phyloP scores from a whole-genome alignment of 2,329 filamentous ascomycete species.

The Penicillium sp. region DNA sequence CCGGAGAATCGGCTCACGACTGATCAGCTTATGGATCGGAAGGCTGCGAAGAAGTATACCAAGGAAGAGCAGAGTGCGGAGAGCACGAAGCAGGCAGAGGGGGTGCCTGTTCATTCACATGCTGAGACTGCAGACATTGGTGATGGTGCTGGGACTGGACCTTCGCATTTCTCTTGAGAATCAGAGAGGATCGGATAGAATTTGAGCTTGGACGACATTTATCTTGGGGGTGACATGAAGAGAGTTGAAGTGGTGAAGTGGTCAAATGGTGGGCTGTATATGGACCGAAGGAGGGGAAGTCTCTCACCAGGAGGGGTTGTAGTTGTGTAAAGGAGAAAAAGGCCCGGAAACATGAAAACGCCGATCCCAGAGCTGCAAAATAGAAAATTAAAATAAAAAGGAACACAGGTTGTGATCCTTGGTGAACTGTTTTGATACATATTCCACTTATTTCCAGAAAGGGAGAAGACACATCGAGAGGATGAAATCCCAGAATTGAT shows the following conservation, averaged over 20 bases:
- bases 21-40: slow-evolving; percentile 25
- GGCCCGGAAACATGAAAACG: no score
- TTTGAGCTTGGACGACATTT: background rate
- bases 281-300: background rate
- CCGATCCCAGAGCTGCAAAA: no score
- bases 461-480: background rate
- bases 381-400: no score
- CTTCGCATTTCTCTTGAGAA: slow-evolving; percentile 10
- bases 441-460: background rate
- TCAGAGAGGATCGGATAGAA: no score
- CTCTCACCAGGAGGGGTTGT: no score
- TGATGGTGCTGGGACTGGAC: slow-evolving; percentile 14
- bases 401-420: background rate
- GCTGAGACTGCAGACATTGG: slow-evolving; percentile 18
- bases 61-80: slow-evolving; percentile 15
- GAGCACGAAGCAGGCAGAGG: slow-evolving; percentile 10
- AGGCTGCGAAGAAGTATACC: slow-evolving; percentile 17
- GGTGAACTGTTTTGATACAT: slow-evolving; percentile 8
- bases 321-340: no score
- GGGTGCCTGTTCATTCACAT: slow-evolving; percentile 18
- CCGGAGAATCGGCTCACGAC: slow-evolving; percentile 28
- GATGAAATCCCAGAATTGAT: background rate
- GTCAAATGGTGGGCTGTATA: background rate
- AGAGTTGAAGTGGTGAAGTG: background rate
- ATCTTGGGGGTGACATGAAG: background rate